These are phyloP conservation scores for Wallemia hederae DNA, from an alignment of 1,284 basidiomycete genomes.

Conservation along the genomic window DNA sequence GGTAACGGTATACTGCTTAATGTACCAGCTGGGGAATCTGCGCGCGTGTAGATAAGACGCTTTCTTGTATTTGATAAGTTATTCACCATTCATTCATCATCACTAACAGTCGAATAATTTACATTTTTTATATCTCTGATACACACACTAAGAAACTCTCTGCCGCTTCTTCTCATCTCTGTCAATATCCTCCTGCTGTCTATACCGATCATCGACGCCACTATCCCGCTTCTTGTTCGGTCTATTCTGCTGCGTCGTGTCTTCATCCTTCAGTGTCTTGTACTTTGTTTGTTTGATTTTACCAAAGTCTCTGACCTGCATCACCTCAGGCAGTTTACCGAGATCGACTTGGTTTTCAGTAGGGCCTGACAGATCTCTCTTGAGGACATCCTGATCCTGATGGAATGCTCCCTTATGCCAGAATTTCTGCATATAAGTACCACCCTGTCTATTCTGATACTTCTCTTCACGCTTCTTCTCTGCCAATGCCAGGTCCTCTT, in stretches of 20 bases:
- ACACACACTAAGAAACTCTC: background rate
- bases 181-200: background rate
- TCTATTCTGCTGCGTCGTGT: background rate
- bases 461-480: constrained; percentile 47
- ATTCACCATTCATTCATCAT: no score
- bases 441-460: constrained; percentile 37
- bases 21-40: constrained; percentile 18
- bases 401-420: constrained; percentile 99
- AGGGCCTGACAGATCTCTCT: constrained; percentile 62
- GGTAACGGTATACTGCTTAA: constrained; percentile 31
- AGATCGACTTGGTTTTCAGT: constrained; percentile 66
- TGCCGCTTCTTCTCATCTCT: background rate
- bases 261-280: background rate
- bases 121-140: no score
- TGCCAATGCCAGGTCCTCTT: constrained; percentile 65
- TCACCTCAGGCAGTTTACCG: constrained; percentile 58
- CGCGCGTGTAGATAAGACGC: background rate
- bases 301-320: constrained; percentile 93
- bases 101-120: no score
- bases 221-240: background rate
- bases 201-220: background rate
- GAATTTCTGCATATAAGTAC: constrained; percentile 69
- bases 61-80: no score
- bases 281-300: constrained; percentile 51
- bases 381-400: constrained; percentile 72